Evolutionary conservation across 208 protist species (phyloP), one percentile per base, ranked within the genome.

Genomic region (Lotmaria passim): DNA sequence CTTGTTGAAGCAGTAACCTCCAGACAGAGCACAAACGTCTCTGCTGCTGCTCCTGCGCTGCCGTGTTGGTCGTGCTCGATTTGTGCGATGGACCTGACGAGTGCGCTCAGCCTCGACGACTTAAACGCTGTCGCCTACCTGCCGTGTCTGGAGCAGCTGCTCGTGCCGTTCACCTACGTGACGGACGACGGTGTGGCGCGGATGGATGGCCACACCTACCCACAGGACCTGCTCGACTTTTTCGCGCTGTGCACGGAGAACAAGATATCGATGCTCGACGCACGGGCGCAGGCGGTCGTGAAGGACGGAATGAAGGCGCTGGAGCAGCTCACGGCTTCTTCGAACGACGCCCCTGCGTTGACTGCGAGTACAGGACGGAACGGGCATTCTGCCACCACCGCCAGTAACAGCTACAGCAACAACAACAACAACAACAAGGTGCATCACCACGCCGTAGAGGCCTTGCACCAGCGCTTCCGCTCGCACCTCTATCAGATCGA

Each of bases 401-500:
- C n/a, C n/a, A n/a, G n/a, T n/a, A n/a, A n/a, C n/a, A n/a, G n/a
- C n/a, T n/a, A n/a, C n/a, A n/a, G n/a, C n/a, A n/a, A n/a, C n/a
- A n/a, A n/a, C 24, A 38, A 1, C 23, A 24, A 41, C 41, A 24
- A 11, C 15, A 21, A 34, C 15, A 51, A 36, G 6, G n/a, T 44
- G 30, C 17, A 39, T 33, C 46, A 46, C 23, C 53, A 51, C 11
- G 28, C 34, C 7, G 62, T 70, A 7, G 55, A 69, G 39, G 48
- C 47, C 12, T 39, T 76, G 31, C 47, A 76, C 19, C 70, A 65
- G 46, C 59, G 30, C 53, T 83, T 83, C 67, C 36, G 77, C 44
- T 69, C 48, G 5, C 83, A 86, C 56, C 60, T 90, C 41, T 86
- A 90, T 34, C 81, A 86, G 19, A 64, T 90, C 39, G 84, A 90